Base-by-base conservation (phyloP, 164 flowering plant species). In the Vitis amurensis region DNA sequence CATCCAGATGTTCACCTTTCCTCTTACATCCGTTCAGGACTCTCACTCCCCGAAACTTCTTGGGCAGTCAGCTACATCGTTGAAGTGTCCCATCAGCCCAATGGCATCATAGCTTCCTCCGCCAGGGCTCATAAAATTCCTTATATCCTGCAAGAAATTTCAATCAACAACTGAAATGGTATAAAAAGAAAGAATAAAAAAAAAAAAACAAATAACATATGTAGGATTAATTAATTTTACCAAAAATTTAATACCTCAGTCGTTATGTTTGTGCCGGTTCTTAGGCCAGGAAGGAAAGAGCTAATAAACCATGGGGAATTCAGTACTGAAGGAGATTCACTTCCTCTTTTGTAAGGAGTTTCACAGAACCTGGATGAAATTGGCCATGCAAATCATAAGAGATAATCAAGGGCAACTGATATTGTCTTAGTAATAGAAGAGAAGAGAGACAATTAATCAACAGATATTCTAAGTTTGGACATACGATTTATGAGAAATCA, bases 291-390 rank as follows among this genome's bases (percentile, higher is more conserved):
- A 9, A 89, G 44, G 63, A 89, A 87, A 69, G 93, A 76, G 71
- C 83, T 88, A 37, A 90, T 73, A 65, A 86, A 87, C 97, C 97
- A 91, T 74, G 99, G 99, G 9, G 99, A 96, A 75, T 89, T 93
- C 97, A 95, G 92, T 27, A 95, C 87, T 15, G 98, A 91, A 60
- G 99, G 98, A 59, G 99, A 95, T 53, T 93, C 98, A 29, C 93
- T 58, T 59, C 88, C 84, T 83, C 87, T 86, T 74, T 78, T 90
- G 66, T 83, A 80, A 69, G 97, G 98, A 55, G 99, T 91, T 30
- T 72, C 87, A 29, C 85, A 84, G 75, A 85, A 92, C 71, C 99
- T 92, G 44, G 73, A 71, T 55, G 47, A 66, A 37, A 63, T 29
- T 50, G 68, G 37, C 14, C 51, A 53, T 50, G 66, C 48, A 52